Conservation (phyloP, 495 filamentous ascomycete species). For the Oidiodendron maius region DNA sequence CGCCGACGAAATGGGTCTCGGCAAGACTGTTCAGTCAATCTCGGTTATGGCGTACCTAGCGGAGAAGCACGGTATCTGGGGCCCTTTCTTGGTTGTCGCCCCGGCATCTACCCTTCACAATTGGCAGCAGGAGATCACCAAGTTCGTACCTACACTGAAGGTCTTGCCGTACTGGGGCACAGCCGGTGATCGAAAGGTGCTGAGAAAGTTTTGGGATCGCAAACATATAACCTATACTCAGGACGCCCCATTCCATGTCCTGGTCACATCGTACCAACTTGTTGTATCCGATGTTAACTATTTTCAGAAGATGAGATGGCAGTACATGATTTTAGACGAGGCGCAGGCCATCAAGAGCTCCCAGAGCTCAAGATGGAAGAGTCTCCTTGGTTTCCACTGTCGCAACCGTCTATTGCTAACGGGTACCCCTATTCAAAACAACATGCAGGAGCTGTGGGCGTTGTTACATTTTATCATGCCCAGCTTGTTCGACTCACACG, state of each 20-base stretch:
- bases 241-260: slow-evolving; percentile 89
- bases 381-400: slow-evolving; percentile 86
- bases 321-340: slow-evolving; percentile 99
- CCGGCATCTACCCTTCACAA: slow-evolving; percentile 97
- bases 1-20: slow-evolving; percentile 98
- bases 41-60: slow-evolving; percentile 99
- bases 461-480: slow-evolving; percentile 99
- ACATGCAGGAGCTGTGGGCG: slow-evolving; percentile 99
- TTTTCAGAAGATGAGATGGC: slow-evolving; percentile 98
- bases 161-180: slow-evolving; percentile 96
- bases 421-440: slow-evolving; percentile 98
- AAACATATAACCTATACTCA: slow-evolving; percentile 93
- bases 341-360: slow-evolving; percentile 99
- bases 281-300: slow-evolving; percentile 94
- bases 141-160: slow-evolving; percentile 89
- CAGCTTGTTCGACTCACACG: slow-evolving; percentile 93
- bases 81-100: slow-evolving; percentile 94
- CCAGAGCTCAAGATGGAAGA: slow-evolving; percentile 94
- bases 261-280: slow-evolving; percentile 95
- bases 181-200: slow-evolving; percentile 88
- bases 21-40: slow-evolving; percentile 97
- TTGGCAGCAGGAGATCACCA: slow-evolving; percentile 96
- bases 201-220: slow-evolving; percentile 98
- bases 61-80: slow-evolving; percentile 96
- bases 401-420: slow-evolving; percentile 92